These are phyloP conservation scores for Podosphaera fusca DNA, from an alignment of 2,329 filamentous ascomycete species.

Conservation along the genomic window DNA sequence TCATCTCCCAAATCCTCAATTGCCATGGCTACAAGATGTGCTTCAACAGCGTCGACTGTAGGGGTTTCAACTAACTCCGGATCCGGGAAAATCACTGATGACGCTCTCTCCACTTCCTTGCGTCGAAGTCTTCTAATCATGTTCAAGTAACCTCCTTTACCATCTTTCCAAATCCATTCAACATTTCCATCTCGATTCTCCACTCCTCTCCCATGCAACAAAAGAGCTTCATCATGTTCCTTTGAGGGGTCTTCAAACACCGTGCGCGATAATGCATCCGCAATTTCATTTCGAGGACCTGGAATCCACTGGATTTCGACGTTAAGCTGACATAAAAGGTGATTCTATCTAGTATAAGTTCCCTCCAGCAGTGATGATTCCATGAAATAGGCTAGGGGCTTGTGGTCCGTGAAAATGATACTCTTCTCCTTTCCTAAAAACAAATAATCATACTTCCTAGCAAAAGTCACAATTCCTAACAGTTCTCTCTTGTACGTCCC, in stretches of 20 bases:
- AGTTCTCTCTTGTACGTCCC: neutral
- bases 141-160: neutral
- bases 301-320: neutral
- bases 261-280: neutral
- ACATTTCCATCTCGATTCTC: neutral
- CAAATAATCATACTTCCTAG: neutral
- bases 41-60: neutral
- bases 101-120: neutral
- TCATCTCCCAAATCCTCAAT: neutral
- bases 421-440: neutral
- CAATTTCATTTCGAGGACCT: neutral
- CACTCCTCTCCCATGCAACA: neutral
- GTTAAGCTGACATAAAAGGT: neutral
- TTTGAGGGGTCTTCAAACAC: neutral
- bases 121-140: neutral
- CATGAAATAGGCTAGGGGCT: neutral
- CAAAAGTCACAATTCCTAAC: neutral
- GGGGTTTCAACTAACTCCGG: neutral
- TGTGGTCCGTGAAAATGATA: neutral
- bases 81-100: neutral
- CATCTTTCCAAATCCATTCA: neutral
- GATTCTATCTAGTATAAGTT: neutral
- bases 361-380: neutral
- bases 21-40: neutral
- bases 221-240: neutral